phyloP scores from a whole-genome alignment of 1,139 yeast genomes.

The Zygosaccharomyces sapae region DNA sequence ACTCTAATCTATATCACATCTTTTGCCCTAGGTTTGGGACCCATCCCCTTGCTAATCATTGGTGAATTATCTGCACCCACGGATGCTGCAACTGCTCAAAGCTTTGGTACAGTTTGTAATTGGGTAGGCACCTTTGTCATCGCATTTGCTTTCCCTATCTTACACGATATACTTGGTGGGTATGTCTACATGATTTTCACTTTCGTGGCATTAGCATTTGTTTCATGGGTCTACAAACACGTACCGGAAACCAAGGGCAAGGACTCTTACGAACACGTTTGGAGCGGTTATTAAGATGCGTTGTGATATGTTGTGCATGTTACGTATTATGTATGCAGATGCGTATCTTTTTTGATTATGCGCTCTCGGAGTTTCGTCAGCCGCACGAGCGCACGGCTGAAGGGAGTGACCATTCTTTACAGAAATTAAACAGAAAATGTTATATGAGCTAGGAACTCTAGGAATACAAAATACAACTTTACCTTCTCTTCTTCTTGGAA shows the following conservation, averaged over 20 bases:
- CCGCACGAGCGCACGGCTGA: not conserved
- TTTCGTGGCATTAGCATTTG: conserved; percentile 47
- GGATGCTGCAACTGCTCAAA: conserved; percentile 83
- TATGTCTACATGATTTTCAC: conserved; percentile 76
- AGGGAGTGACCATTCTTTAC: not conserved
- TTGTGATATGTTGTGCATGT: not conserved
- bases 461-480: no score
- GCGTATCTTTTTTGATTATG: not conserved
- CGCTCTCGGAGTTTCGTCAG: not conserved
- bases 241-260: conserved; percentile 83
- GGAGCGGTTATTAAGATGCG: conserved; percentile 20
- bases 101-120: conserved; percentile 86
- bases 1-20: conserved; percentile 72
- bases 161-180: conserved; percentile 65
- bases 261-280: conserved; percentile 24
- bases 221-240: conserved; percentile 43
- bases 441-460: no score
- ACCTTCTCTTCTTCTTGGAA: no score
- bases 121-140: conserved; percentile 86
- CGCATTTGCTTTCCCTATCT: conserved; percentile 75
- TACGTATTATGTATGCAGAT: not conserved
- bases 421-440: no score
- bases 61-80: conserved; percentile 79
- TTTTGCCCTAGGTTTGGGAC: conserved; percentile 90
- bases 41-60: conserved; percentile 87